A percentile compares a stretch with the other conserved stretches of the same genome.
phyloP scores from a whole-genome alignment of 1,284 basidiomycete genomes.

The Pholiota adiposa region DNA sequence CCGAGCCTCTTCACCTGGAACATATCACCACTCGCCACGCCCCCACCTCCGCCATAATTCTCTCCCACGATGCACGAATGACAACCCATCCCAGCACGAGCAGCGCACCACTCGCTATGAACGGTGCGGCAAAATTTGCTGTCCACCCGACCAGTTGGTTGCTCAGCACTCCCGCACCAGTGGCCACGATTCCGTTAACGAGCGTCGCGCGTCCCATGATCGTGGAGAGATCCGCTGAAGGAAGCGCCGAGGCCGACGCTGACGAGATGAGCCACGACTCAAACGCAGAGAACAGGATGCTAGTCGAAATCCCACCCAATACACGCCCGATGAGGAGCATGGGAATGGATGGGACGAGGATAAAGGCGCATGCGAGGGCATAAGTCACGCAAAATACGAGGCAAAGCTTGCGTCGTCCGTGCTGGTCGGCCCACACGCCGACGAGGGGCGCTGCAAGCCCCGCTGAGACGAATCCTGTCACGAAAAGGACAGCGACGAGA shows the following conservation, averaged over 20 bases:
- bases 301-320: conserved; percentile 71
- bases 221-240: conserved; percentile 61
- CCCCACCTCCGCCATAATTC: conserved; percentile 62
- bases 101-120: conserved; percentile 61
- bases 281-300: conserved; percentile 75
- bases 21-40: conserved; percentile 32
- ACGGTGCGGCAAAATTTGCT: conserved; percentile 60
- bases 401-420: conserved; percentile 71
- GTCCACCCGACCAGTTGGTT: conserved; percentile 59
- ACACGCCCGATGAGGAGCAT: conserved; percentile 64
- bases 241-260: conserved; percentile 52
- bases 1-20: conserved; percentile 58
- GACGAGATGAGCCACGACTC: conserved; percentile 77
- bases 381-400: conserved; percentile 72
- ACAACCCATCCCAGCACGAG: conserved; percentile 59
- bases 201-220: conserved; percentile 76
- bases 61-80: conserved; percentile 66
- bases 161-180: conserved; percentile 64
- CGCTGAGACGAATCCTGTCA: conserved; percentile 73
- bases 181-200: conserved; percentile 73
- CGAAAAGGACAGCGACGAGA: conserved; percentile 69
- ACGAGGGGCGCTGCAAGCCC: conserved; percentile 69
- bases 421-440: conserved; percentile 77
- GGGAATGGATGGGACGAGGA: conserved; percentile 58
- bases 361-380: conserved; percentile 57